Evolutionary conservation across 208 protist species (phyloP).

Genomic region (Phytomonas francai): DNA sequence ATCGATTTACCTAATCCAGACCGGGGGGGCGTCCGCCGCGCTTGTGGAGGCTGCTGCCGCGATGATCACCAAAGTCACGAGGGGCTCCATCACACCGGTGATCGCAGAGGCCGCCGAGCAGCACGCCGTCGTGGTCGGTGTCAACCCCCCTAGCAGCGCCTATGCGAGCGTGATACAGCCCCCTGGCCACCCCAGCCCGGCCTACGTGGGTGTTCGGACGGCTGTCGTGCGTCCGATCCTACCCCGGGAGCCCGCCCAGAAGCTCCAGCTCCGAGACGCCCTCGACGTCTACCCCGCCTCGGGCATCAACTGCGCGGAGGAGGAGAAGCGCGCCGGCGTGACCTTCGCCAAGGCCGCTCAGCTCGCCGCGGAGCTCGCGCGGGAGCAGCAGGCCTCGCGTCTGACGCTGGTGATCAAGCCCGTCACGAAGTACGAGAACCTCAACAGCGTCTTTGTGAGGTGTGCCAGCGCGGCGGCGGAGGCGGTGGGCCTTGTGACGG

Average conservation of each 20-base stretch:
- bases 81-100: slow-evolving; percentile 35
- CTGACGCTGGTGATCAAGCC: slow-evolving; percentile 75
- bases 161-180: slow-evolving; percentile 51
- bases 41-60: slow-evolving; percentile 53
- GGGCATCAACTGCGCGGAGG: slow-evolving; percentile 47
- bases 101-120: slow-evolving; percentile 31
- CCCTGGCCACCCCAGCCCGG: slow-evolving; percentile 14
- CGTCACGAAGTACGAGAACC: slow-evolving; percentile 52
- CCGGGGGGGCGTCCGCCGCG: slow-evolving; percentile 45
- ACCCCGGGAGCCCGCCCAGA: slow-evolving; percentile 32
- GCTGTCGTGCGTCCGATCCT: slow-evolving; percentile 67
- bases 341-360: slow-evolving; percentile 51
- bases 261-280: slow-evolving; percentile 62
- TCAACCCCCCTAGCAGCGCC: slow-evolving; percentile 37
- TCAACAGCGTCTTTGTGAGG: slow-evolving; percentile 65
- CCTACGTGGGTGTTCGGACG: slow-evolving; percentile 53
- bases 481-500: slow-evolving; percentile 47
- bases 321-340: slow-evolving; percentile 32
- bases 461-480: slow-evolving; percentile 39
- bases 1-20: slow-evolving; percentile 47
- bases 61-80: slow-evolving; percentile 49
- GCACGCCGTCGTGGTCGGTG: slow-evolving; percentile 59
- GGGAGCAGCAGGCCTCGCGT: slow-evolving; percentile 37
- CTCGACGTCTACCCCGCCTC: slow-evolving; percentile 66
- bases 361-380: slow-evolving; percentile 59